These are phyloP conservation scores for Entomortierella beljakovae DNA, from an alignment of 192 early-diverging fungal species.

Conservation along the genomic window DNA sequence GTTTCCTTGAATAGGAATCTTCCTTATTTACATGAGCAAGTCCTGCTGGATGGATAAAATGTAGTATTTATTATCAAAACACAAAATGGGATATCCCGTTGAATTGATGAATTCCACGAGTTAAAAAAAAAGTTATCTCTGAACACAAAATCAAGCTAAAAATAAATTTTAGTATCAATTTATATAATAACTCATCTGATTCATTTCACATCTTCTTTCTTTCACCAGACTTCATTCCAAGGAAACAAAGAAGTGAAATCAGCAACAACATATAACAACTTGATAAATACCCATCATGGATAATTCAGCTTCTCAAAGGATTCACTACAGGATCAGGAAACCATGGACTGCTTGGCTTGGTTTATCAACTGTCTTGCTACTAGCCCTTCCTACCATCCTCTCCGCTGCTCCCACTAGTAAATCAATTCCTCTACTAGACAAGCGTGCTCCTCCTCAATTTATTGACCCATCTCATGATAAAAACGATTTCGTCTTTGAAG, in stretches of 20 bases:
- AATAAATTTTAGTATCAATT: too few species aligned
- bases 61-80: too few species aligned
- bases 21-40: too few species aligned
- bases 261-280: background rate
- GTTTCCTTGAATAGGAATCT: slow-evolving; percentile 1
- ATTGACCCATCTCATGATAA: background rate
- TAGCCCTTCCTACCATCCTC: slow-evolving; percentile 10
- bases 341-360: background rate
- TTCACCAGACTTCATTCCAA: too few species aligned
- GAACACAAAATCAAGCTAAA: background rate
- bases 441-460: slow-evolving; percentile 18
- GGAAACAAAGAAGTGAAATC: too few species aligned
- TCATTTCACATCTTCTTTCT: too few species aligned
- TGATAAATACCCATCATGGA: too few species aligned
- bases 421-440: background rate
- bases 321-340: slow-evolving; percentile 4
- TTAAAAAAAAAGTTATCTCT: background rate
- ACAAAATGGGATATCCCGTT: background rate
- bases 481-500: slow-evolving; percentile 21
- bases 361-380: background rate
- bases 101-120: too few species aligned
- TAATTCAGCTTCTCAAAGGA: background rate
- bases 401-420: slow-evolving; percentile 15
- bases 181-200: too few species aligned
- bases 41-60: too few species aligned